Percentiles rank a stretch among this genome's conserved stretches.
These are phyloP conservation scores for Hanseniaspora clermontiae DNA, from an alignment of 805 yeast species.

Conservation along the genomic window DNA sequence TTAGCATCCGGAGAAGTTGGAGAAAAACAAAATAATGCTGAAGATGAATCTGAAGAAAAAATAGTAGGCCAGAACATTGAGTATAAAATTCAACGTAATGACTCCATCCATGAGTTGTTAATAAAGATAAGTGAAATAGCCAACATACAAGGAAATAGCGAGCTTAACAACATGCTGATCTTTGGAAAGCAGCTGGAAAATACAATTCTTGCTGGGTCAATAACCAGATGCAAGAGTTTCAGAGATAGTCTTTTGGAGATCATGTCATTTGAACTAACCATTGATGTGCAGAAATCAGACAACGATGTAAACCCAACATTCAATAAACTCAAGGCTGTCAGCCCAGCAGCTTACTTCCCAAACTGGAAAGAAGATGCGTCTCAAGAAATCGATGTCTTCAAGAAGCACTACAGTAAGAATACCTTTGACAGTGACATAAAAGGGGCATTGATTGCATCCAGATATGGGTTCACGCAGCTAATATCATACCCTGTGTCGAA, in stretches of 20 bases:
- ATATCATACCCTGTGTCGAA: not conserved
- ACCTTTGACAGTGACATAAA: constrained; percentile 12
- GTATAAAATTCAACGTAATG: not conserved
- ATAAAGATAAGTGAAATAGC: not conserved
- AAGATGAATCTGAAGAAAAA: not conserved
- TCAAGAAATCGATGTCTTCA: constrained; percentile 1
- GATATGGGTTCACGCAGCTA: constrained; percentile 9
- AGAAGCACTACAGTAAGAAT: not conserved
- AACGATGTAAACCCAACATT: constrained; percentile 1
- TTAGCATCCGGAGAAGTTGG: constrained; percentile 5
- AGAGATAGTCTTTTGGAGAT: constrained; percentile 1
- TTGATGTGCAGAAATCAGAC: not conserved
- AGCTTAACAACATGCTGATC: not conserved
- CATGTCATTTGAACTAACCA: not conserved
- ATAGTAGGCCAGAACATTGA: not conserved
- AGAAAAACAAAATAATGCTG: not conserved
- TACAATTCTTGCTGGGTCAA: constrained; percentile 1
- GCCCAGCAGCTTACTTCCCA: constrained; percentile 4
- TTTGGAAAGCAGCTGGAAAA: constrained; percentile 9
- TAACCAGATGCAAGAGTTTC: constrained; percentile 4
- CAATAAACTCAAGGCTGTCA: not conserved
- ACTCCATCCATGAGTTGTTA: not conserved
- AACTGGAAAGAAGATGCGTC: constrained; percentile 9
- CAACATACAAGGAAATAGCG: not conserved
- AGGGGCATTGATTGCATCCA: constrained; percentile 9